Base-by-base conservation (phyloP, 768 basidiomycete species). In the Glaciozyma antarctica region DNA sequence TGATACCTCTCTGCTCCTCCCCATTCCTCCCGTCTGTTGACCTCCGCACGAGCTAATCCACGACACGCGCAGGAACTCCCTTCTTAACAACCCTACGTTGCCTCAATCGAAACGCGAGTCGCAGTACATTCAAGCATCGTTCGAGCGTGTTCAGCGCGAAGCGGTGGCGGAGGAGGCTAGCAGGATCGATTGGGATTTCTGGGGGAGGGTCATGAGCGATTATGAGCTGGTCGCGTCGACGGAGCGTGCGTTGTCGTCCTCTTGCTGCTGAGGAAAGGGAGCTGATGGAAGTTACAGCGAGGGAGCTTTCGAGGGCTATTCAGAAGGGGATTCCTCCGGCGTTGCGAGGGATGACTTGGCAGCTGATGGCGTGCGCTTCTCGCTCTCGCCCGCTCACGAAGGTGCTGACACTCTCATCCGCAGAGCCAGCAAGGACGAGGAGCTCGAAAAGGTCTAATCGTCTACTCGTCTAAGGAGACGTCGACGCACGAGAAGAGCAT, bases 401-500 rank as follows among this genome's bases (percentile, higher is more conserved):
- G 69, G 30, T 17, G 17, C 24, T 32, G 19, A 32, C 34, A 32
- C 24, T 41, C 51, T 66, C 91, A 88, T 87, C 88, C 90, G n/a
- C 61, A 71, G 70, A 47, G 91, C 92, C 17, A 92, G 93, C 0
- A 99, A 99, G 78, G 91, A 95, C 70, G 79, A 81, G 1, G 86
- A 86, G 67, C 81, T 98, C 19, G 95, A 98, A 77, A 81, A 79
- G 53, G 82, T 84, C 28, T 99, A 99, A 78, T 78, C 92, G 58
- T 80, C 81, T 38, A 79, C 95, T 10, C 75, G n/a, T n/a, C 98
- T 56, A 94, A 90, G 75, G 87, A 88, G 73, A 78, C 81, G 0
- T 95, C 91, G 73, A 76, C 84, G 22, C 92, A 97, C 70, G 95
- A 98, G 75, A 98, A 98, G 75, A 85, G 92, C 16, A 99, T 99